Base-by-base conservation (phyloP, 257 asterid species). In the Solanum neorickii region DNA sequence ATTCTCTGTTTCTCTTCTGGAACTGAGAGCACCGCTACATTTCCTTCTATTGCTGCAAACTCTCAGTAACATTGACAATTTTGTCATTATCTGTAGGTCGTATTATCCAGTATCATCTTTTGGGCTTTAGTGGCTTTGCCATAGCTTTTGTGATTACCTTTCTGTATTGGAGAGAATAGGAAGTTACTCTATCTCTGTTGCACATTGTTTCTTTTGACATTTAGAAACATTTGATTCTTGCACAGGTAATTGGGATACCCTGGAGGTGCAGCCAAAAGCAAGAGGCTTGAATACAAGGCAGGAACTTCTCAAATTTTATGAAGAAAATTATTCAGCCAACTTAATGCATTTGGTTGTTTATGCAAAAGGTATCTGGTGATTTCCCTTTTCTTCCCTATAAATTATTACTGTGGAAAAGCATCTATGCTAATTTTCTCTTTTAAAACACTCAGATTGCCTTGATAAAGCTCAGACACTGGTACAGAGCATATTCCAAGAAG, bases 321-420 rank as follows among this genome's bases (percentile, higher is more conserved):
- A 91, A 73, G 94, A 95, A 88, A 90, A 95, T 84, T 97, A 97
- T 91, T 97, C 99, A 18, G 97, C 99, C 82, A 97, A 94, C 92
- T 93, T 94, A 87, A 97, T 97, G 99, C 96, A 96, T 93, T 94
- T 97, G 88, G 99, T 94, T 89, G 92, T 97, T 90, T 97, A 97
- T 92, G 87, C 92, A 78, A 96, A 97, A 95, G 99, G 99, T 96
- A 91, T 89, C 77, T 46, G 46, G 33, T 56, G 87, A 86, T 80
- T 87, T 69, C 90, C 39, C 86, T 29, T 47, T 78, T 80, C 29
- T 29, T 80, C 85, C 84, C 42, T 80, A 47, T 18, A 29, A 47
- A 80, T 80, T 80, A 18, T 80, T 46, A 10, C 49, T 47, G 44
- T 31, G 46, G 85, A 37, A 62, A 85, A 37, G 66, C 29, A 88